A percentile compares a stretch with the other conserved stretches of the same genome.
These are phyloP conservation scores for Cornus suecica DNA, from an alignment of 148 eudicot species.

Conservation along the genomic window DNA sequence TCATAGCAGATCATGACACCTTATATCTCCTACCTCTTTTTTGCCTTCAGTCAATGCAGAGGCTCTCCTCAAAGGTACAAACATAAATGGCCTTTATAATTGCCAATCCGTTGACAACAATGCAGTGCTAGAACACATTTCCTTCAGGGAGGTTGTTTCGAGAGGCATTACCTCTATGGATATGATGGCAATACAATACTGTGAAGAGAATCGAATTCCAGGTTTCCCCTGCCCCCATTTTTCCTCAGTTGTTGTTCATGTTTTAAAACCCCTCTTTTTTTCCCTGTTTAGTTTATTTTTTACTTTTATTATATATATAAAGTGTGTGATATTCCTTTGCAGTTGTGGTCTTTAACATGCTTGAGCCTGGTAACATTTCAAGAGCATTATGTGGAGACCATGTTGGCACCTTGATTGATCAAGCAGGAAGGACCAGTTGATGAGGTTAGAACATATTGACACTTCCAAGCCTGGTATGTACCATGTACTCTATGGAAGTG, in stretches of 20 bases:
- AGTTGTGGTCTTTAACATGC: slow-evolving; percentile 6
- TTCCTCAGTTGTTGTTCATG: neutral
- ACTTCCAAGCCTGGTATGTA: neutral
- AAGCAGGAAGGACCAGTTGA: neutral
- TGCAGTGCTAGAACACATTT: neutral
- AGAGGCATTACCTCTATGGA: neutral
- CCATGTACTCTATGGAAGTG: neutral
- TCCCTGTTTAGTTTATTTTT: no score
- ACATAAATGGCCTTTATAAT: neutral
- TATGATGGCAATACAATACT: slow-evolving; percentile 6
- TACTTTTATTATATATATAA: no score
- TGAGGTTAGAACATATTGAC: neutral
- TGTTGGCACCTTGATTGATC: slow-evolving; percentile 8
- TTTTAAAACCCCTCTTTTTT: neutral
- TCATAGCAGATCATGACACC: neutral
- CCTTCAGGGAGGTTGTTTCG: slow-evolving; percentile 4
- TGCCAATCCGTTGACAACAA: neutral
- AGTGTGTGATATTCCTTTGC: neutral
- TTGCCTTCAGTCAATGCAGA: neutral
- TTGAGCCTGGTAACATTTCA: slow-evolving; percentile 9
- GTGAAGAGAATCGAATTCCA: slow-evolving; percentile 5
- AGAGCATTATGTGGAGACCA: slow-evolving; percentile 8
- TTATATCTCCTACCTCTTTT: no score
- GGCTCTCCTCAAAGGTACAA: slow-evolving; percentile 3
- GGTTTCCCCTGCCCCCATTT: neutral